Percentiles rank a stretch among this genome's conserved stretches.
Conservation (phyloP, 768 basidiomycete genomes). For the Podaxis sp. region DNA sequence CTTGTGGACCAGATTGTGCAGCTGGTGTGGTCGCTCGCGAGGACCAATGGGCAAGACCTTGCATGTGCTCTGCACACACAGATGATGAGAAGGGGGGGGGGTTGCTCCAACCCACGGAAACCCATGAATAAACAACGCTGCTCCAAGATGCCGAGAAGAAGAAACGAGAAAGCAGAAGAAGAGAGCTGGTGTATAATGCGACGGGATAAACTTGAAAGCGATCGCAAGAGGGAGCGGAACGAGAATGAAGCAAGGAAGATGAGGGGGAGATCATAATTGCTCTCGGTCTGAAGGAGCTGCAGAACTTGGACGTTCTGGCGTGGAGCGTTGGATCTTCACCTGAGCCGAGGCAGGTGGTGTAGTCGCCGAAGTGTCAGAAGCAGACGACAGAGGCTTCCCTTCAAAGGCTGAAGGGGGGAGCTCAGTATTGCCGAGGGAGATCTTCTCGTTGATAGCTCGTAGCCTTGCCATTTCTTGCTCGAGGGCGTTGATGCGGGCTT, state of each 20-base stretch:
- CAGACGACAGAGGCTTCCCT: constrained; percentile 58
- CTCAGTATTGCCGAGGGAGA: constrained; percentile 62
- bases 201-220: constrained; percentile 19
- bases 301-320: constrained; percentile 62
- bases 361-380: constrained; percentile 33
- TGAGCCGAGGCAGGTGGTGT: constrained; percentile 48
- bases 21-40: not conserved
- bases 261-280: constrained; percentile 39
- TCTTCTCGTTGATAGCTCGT: constrained; percentile 79
- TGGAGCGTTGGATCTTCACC: constrained; percentile 57
- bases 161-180: constrained; percentile 6
- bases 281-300: constrained; percentile 46
- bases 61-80: constrained; percentile 8
- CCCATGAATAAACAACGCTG: constrained; percentile 9
- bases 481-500: constrained; percentile 59
- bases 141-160: constrained; percentile 14
- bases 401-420: constrained; percentile 54
- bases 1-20: constrained; percentile 1
- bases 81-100: not conserved
- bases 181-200: constrained; percentile 15
- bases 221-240: constrained; percentile 22
- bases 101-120: constrained; percentile 11
- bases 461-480: constrained; percentile 72
- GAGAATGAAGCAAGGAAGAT: constrained; percentile 25
- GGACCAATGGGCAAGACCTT: constrained; percentile 2